phyloP scores from a whole-genome alignment of 208 protist species.

The Endotrypanum monterogeii region DNA sequence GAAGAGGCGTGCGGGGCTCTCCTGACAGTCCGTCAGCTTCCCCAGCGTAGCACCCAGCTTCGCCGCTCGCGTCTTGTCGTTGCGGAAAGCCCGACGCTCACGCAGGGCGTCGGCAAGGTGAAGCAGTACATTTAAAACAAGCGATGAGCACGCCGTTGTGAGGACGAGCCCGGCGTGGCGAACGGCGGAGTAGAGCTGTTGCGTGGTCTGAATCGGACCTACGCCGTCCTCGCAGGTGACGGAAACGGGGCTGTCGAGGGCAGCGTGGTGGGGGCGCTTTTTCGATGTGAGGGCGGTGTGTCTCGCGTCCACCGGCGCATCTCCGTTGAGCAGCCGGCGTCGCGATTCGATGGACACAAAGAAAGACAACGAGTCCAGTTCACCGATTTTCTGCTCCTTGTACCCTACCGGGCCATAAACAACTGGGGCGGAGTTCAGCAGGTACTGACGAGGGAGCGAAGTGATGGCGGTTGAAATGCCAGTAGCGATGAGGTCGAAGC shows the following conservation, averaged over 20 bases:
- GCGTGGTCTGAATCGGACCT: slow-evolving; percentile 11
- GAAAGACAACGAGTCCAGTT: slow-evolving; percentile 32
- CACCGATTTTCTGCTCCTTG: slow-evolving; percentile 31
- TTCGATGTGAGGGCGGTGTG: background rate
- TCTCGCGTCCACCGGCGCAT: slow-evolving; percentile 1
- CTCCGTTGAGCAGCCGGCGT: slow-evolving; percentile 32
- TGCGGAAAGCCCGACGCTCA: slow-evolving; percentile 28
- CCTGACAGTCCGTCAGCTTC: slow-evolving; percentile 21
- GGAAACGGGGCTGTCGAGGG: background rate
- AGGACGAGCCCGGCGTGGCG: slow-evolving; percentile 43
- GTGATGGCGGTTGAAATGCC: slow-evolving; percentile 33
- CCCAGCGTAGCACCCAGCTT: slow-evolving; percentile 31
- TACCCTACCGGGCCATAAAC: slow-evolving; percentile 27
- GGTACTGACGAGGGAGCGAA: slow-evolving; percentile 30
- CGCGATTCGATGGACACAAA: slow-evolving; percentile 48
- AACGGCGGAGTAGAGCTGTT: slow-evolving; percentile 41
- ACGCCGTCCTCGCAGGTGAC: background rate
- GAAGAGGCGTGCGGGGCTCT: slow-evolving; percentile 22
- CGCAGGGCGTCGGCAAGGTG: slow-evolving; percentile 47
- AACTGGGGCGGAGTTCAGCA: slow-evolving; percentile 29
- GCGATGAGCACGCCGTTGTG: slow-evolving; percentile 50
- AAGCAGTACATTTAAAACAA: slow-evolving; percentile 49
- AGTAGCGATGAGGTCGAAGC: slow-evolving; percentile 39
- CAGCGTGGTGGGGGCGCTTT: background rate
- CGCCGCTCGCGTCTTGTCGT: slow-evolving; percentile 24